These are phyloP conservation scores for Mycena kentingensis DNA, from an alignment of 768 basidiomycete genomes.

Conservation along the genomic window DNA sequence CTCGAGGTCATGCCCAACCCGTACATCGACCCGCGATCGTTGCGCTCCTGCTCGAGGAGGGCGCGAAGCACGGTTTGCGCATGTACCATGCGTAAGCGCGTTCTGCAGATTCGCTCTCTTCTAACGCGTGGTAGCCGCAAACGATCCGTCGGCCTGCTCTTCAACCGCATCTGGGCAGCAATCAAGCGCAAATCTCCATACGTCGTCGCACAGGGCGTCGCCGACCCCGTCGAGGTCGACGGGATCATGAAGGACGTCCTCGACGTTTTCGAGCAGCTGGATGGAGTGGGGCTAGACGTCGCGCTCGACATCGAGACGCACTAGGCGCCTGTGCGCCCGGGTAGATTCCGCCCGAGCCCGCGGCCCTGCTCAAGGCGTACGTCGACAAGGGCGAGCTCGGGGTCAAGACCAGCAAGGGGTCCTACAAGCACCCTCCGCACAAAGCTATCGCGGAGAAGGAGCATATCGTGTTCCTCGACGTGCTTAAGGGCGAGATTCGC, in stretches of 20 bases:
- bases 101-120: neutral
- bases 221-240: conserved; percentile 7
- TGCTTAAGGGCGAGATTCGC: conserved; percentile 18
- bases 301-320: conserved; percentile 19
- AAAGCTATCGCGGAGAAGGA: conserved; percentile 16
- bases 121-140: neutral
- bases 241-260: conserved; percentile 20
- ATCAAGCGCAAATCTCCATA: conserved; percentile 19
- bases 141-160: conserved; percentile 16
- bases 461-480: conserved; percentile 15
- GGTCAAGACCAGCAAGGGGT: conserved; percentile 17
- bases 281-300: conserved; percentile 18
- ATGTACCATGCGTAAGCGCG: conserved; percentile 14
- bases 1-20: conserved; percentile 19
- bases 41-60: conserved; percentile 7
- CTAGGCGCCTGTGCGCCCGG: conserved; percentile 5
- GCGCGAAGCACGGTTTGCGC: conserved; percentile 13
- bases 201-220: conserved; percentile 13
- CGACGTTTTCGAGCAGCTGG: conserved; percentile 20
- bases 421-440: conserved; percentile 14
- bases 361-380: conserved; percentile 11
- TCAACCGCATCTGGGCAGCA: conserved; percentile 21
- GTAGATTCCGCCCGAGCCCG: conserved; percentile 14
- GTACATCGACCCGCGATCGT: conserved; percentile 13
- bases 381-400: conserved; percentile 13